phyloP scores from a whole-genome alignment of 2,329 filamentous ascomycete species.

The Trichophaea hybrida region DNA sequence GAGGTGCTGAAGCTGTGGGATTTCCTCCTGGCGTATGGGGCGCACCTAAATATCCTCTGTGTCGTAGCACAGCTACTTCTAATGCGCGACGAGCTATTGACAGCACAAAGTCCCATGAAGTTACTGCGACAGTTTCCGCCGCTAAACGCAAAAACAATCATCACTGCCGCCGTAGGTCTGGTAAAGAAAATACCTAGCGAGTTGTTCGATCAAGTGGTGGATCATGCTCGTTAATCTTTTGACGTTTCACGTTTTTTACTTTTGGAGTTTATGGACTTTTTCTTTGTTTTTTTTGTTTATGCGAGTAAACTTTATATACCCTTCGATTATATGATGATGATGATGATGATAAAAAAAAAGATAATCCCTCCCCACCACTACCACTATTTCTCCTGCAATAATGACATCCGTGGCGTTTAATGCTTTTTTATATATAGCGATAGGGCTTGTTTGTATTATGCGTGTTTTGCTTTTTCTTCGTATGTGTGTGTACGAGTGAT shows the following conservation, averaged over 20 bases:
- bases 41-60: conserved; percentile 87
- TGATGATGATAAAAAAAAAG: too few relatives aligned
- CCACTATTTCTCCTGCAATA: too few relatives aligned
- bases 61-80: conserved; percentile 90
- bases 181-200: conserved; percentile 82
- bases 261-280: too few relatives aligned
- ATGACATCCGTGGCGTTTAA: too few relatives aligned
- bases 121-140: conserved; percentile 76
- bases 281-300: too few relatives aligned
- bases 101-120: conserved; percentile 77
- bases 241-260: too few relatives aligned
- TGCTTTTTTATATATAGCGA: too few relatives aligned
- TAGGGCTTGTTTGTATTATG: too few relatives aligned
- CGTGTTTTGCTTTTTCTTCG: too few relatives aligned
- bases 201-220: conserved; percentile 77
- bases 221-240: conserved; percentile 48
- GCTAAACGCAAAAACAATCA: conserved; percentile 69
- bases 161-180: conserved; percentile 69
- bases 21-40: conserved; percentile 89
- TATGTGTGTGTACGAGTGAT: too few relatives aligned
- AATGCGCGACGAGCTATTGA: conserved; percentile 69
- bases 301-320: too few relatives aligned
- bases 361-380: too few relatives aligned
- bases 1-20: conserved; percentile 93
- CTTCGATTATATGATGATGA: neutral